Base-by-base conservation (phyloP, 371 early-diverging fungal genomes). In the Mucor velutinosus region DNA sequence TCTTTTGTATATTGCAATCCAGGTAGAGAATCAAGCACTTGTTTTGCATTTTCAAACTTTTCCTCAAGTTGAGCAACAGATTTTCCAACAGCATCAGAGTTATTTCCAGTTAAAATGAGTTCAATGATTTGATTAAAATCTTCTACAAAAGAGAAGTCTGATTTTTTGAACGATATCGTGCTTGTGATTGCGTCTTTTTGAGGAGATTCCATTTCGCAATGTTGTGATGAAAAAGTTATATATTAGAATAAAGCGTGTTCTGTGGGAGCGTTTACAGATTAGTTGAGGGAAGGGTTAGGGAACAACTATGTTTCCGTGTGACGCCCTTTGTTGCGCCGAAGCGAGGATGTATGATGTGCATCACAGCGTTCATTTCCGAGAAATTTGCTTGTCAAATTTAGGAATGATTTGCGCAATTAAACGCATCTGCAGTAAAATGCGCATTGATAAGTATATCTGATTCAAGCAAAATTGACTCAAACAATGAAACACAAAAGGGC, bases 1-100 rank as follows among this genome's bases (percentile, higher is more conserved):
- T 80, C 75, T 57, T 80, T 67, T 4, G 72, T 72, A 35, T 83
- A 77, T n/a, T 83, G 80, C n/a, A 83, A 64, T 7, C 83, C 83
- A 12, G 83, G 83, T 45, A 83, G 55, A 25, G 78, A 80, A 58
- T 80, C 71, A 11, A 83, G 61, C 3, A 80, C 73, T 59, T 67
- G 76, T 32, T 76, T 75, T 11, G 79, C 83, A 39, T 75, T 59
- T 32, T 76, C 74, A 59, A 83, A 70, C 32, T 76, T 73, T 60
- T 80, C 80, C 37, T 80, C 76, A 37, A 83, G 59, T 23, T 79
- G 77, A 7, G 77, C 74, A 19, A 83, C 80, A 10, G 83, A 77
- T 30, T 77, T 80, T 19, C 83, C 80, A 45, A 83, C 77, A 25
- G 73, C 79, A 66, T 78, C 80, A 58, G 73, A 69, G 57, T 80